Evolutionary conservation across 352 stramenopile genomes (phyloP).

Genomic region (Achlya hypogyna): DNA sequence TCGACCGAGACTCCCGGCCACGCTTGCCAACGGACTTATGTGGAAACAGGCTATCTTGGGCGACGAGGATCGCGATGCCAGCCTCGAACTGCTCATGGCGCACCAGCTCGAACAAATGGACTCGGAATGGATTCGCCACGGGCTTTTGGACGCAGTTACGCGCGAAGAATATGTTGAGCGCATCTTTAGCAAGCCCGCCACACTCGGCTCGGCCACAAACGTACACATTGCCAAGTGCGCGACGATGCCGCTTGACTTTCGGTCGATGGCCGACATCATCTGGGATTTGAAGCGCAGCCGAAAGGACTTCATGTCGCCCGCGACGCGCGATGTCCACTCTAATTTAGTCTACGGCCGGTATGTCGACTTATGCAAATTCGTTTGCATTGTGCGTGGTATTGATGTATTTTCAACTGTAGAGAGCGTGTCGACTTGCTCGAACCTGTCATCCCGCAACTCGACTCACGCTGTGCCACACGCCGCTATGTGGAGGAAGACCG

Average conservation of each 20-base stretch:
- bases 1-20: not conserved
- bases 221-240: not conserved
- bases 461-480: not conserved
- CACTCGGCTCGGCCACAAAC: not conserved
- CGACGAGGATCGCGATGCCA: not conserved
- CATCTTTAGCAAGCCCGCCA: not conserved
- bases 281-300: not conserved
- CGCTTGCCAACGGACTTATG: not conserved
- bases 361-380: too few relatives aligned
- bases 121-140: slow-evolving; percentile 12
- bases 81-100: not conserved
- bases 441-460: not conserved
- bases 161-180: not conserved
- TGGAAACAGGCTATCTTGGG: slow-evolving; percentile 11
- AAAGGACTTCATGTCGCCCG: not conserved
- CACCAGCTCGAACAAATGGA: not conserved
- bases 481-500: not conserved
- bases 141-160: not conserved
- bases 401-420: not conserved
- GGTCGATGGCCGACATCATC: not conserved
- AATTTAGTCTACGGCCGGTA: not conserved
- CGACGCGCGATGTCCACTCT: not conserved
- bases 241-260: not conserved
- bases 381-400: too few relatives aligned
- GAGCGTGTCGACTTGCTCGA: not conserved